A percentile compares a stretch with the other conserved stretches of the same genome.
Evolutionary conservation across 2,329 filamentous ascomycete species (phyloP).

Genomic region (Colletotrichum sp.): DNA sequence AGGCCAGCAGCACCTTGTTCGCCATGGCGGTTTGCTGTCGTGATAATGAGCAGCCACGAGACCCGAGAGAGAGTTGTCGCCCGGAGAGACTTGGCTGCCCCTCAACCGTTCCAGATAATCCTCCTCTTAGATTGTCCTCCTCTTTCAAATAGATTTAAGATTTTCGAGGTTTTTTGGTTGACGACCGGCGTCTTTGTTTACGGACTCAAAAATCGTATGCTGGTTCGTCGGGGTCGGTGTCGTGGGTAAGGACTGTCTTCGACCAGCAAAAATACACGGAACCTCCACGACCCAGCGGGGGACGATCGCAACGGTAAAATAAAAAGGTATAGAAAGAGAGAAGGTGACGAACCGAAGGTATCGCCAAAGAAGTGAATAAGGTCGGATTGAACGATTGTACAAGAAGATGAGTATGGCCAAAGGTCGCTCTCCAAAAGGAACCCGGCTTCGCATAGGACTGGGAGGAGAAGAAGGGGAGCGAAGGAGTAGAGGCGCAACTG

Average conservation of each 20-base stretch:
- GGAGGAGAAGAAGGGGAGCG: neutral
- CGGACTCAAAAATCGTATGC: neutral
- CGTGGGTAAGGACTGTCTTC: constrained; percentile 22
- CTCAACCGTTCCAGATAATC: neutral
- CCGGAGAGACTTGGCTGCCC: constrained; percentile 24
- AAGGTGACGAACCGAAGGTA: constrained; percentile 6
- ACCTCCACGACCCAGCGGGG: constrained; percentile 19
- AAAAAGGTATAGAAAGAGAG: constrained; percentile 5
- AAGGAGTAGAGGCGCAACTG: neutral
- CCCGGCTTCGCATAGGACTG: neutral
- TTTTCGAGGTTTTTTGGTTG: constrained; percentile 16
- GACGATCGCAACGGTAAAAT: constrained; percentile 1
- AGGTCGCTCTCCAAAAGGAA: neutral
- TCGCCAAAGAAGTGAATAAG: constrained; percentile 14
- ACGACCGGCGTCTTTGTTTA: constrained; percentile 42
- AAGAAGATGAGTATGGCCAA: constrained; percentile 12
- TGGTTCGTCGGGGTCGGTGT: neutral
- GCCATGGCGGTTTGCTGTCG: constrained; percentile 44
- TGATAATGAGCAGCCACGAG: constrained; percentile 25
- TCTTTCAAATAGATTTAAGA: neutral
- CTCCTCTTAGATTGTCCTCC: neutral
- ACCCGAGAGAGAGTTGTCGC: constrained; percentile 17
- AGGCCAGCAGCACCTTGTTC: constrained; percentile 59
- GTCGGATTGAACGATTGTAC: constrained; percentile 11
- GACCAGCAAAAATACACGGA: constrained; percentile 18